phyloP scores from a whole-genome alignment of 2,329 filamentous ascomycete genomes.

The Colletotrichum sp. region DNA sequence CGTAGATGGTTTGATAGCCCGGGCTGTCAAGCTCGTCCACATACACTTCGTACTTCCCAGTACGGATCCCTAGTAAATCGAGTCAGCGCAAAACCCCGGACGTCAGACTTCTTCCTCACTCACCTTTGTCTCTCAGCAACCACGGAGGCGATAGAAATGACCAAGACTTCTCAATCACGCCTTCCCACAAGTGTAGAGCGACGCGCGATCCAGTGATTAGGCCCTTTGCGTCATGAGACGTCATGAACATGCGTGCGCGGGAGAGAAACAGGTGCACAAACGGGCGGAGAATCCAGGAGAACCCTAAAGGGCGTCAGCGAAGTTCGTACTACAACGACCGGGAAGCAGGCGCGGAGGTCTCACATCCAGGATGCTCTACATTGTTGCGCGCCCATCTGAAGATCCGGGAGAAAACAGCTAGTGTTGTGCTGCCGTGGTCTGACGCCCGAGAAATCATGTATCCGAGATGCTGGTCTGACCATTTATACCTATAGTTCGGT shows the following conservation, averaged over 20 bases:
- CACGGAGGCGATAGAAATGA: neutral
- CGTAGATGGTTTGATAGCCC: neutral
- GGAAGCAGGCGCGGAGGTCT: neutral
- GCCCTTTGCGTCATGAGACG: neutral
- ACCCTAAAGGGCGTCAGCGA: neutral
- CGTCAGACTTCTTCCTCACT: accelerated
- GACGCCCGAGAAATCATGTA: neutral
- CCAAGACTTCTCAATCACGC: neutral
- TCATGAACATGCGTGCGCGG: neutral
- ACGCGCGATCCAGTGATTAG: neutral
- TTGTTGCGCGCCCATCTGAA: neutral
- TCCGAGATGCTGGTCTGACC: neutral
- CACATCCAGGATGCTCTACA: neutral
- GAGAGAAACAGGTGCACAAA: neutral
- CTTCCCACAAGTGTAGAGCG: neutral
- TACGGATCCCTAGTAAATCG: neutral
- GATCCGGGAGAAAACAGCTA: neutral
- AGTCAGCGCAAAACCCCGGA: neutral
- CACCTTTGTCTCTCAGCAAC: neutral
- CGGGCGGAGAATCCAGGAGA: neutral
- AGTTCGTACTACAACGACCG: too few relatives aligned
- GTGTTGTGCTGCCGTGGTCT: neutral
- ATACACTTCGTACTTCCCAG: neutral
- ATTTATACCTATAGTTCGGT: neutral
- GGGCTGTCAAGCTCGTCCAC: neutral